Evolutionary conservation across 1,284 basidiomycete genomes (phyloP).

Genomic region (Ustilago hordei): DNA sequence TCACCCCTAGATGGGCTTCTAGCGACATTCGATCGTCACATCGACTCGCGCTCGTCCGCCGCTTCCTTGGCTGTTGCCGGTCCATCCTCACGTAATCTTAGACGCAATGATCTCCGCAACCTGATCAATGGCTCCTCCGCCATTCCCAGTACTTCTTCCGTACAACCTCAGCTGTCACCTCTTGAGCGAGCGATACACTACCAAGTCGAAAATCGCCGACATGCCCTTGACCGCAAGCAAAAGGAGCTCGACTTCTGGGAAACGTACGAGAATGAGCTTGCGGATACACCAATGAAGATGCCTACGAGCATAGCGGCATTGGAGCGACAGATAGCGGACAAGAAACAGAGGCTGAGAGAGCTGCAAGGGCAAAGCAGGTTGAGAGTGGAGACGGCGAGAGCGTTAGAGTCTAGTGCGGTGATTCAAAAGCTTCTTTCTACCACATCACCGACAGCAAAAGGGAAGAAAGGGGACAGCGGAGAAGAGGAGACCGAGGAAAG

Average conservation of each 20-base stretch:
- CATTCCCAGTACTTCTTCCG: background rate
- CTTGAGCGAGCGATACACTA: constrained; percentile 49
- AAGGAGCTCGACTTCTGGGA: constrained; percentile 52
- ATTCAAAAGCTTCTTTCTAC: constrained; percentile 38
- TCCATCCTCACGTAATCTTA: constrained; percentile 19
- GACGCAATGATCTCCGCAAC: constrained; percentile 25
- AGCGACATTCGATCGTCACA: constrained; percentile 35
- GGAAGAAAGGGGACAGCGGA: constrained; percentile 6
- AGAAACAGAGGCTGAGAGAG: constrained; percentile 26
- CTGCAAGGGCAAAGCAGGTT: constrained; percentile 30
- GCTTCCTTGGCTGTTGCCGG: constrained; percentile 18
- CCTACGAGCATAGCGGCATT: constrained; percentile 32
- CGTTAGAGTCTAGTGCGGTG: constrained; percentile 34
- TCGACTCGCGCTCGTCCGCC: constrained; percentile 24
- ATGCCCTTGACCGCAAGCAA: constrained; percentile 20
- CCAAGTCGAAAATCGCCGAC: constrained; percentile 35
- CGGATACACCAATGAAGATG: constrained; percentile 34
- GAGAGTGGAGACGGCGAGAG: constrained; percentile 31
- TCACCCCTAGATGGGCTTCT: constrained; percentile 37
- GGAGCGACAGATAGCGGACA: constrained; percentile 34
- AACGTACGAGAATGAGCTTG: constrained; percentile 33
- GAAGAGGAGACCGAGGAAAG: constrained; percentile 1
- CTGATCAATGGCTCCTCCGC: constrained; percentile 17
- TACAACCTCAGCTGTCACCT: constrained; percentile 23
- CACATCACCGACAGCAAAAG: constrained; percentile 14